Percentiles rank a stretch among this genome's conserved stretches.
phyloP scores from a whole-genome alignment of 1,139 yeast species.

The Kodamaea arcana region DNA sequence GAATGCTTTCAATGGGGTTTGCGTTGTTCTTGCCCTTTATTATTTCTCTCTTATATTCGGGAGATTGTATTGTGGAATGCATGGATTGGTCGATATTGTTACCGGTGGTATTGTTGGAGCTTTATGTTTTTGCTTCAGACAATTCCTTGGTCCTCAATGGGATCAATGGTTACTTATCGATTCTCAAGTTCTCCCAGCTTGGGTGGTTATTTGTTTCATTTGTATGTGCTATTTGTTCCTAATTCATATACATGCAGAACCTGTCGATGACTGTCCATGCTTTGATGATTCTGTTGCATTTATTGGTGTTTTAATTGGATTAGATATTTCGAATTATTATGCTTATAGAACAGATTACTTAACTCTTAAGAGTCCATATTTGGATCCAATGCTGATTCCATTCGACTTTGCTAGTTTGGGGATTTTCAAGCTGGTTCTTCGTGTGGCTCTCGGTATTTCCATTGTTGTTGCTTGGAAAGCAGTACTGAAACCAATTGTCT shows the following conservation, averaged over 20 bases:
- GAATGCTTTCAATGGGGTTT: conserved; percentile 2
- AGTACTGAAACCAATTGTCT: conserved; percentile 58
- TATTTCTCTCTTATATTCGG: conserved; percentile 71
- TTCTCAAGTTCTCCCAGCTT: conserved; percentile 7
- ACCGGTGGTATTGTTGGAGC: conserved; percentile 67
- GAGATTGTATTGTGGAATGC: conserved; percentile 95
- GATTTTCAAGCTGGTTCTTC: conserved; percentile 28
- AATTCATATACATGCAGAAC: conserved; percentile 72
- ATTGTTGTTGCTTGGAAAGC: conserved; percentile 69
- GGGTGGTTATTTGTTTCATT: conserved; percentile 25
- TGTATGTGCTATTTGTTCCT: conserved; percentile 44
- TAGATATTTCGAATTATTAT: conserved; percentile 56
- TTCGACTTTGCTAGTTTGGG: conserved; percentile 42
- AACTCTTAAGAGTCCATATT: conserved; percentile 11
- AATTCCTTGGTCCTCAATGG: conserved; percentile 30
- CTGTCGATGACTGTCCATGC: conserved; percentile 94
- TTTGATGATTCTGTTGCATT: conserved; percentile 95
- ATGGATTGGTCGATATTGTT: conserved; percentile 76
- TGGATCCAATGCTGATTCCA: conserved; percentile 37
- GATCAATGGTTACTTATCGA: conserved; percentile 34
- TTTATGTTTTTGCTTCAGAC: conserved; percentile 40
- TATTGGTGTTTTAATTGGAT: conserved; percentile 80
- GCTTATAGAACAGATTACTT: conserved; percentile 23
- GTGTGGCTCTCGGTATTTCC: conserved; percentile 56
- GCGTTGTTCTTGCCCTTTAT: conserved; percentile 37